Percentiles rank a stretch among this genome's conserved stretches.
phyloP scores from a whole-genome alignment of 192 early-diverging fungal genomes.

The Entophlyctis luteolus region DNA sequence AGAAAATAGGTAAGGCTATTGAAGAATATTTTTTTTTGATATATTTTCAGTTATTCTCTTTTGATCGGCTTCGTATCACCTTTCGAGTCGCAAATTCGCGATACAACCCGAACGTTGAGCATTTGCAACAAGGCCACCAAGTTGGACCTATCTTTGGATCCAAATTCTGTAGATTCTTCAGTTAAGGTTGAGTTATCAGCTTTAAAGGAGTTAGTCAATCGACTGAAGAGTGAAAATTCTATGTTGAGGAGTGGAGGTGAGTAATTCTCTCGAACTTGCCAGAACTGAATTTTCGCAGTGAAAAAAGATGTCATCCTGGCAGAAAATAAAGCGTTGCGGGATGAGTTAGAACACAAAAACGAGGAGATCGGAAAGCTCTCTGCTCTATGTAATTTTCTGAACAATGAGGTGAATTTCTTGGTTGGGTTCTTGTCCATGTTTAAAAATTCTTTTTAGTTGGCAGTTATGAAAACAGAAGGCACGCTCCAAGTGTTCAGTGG shows the following conservation, averaged over 20 bases:
- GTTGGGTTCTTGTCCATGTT: neutral
- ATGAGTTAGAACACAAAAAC: neutral
- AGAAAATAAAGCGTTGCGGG: neutral
- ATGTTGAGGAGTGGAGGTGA: neutral
- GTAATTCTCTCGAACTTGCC: too few species aligned
- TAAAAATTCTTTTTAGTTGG: neutral
- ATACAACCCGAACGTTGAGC: neutral
- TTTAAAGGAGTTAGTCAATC: neutral
- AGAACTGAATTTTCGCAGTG: too few species aligned
- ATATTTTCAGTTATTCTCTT: neutral
- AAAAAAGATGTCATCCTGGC: constrained; percentile 10
- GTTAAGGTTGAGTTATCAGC: neutral
- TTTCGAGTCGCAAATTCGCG: neutral
- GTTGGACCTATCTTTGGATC: neutral
- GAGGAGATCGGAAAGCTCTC: neutral
- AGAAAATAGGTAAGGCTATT: neutral
- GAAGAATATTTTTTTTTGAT: neutral
- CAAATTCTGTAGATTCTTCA: neutral
- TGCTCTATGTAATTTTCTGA: constrained; percentile 1
- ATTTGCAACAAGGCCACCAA: neutral
- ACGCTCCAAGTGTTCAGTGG: neutral
- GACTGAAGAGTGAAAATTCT: constrained; percentile 12
- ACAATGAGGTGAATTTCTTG: constrained; percentile 8
- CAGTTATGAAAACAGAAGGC: neutral
- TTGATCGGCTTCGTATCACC: constrained; percentile 1